Conservation (phyloP, 495 filamentous ascomycete genomes). For the Hapsidospora chrysogenum region DNA sequence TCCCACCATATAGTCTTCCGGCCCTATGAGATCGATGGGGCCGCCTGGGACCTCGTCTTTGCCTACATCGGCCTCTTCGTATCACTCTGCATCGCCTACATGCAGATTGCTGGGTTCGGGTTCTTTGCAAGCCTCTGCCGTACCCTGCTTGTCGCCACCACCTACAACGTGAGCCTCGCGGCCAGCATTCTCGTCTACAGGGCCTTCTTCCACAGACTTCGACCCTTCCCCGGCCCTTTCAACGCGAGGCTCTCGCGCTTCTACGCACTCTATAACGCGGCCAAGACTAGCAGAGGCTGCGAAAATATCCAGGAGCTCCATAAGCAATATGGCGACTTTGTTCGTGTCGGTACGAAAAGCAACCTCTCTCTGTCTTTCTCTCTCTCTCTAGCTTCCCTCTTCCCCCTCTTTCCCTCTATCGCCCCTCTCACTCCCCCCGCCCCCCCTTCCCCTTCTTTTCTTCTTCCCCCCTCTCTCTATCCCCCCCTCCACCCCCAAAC, state of each 20-base stretch:
- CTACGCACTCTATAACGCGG: slow-evolving; percentile 9
- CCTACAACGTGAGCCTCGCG: slow-evolving; percentile 1
- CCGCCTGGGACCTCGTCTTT: slow-evolving; percentile 2
- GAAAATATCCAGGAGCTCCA: slow-evolving; percentile 13
- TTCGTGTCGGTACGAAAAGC: slow-evolving; percentile 18
- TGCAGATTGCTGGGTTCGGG: background rate
- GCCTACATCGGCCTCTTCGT: background rate
- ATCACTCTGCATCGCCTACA: background rate
- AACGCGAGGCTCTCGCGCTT: slow-evolving; percentile 19
- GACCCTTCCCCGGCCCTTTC: slow-evolving; percentile 26
- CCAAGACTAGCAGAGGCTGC: slow-evolving; percentile 11
- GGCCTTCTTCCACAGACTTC: slow-evolving; percentile 26
- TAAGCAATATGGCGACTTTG: slow-evolving; percentile 19
- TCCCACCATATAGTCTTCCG: slow-evolving; percentile 2
- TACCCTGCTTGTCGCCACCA: background rate
- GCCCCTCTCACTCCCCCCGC: too few relatives aligned
- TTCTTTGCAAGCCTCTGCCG: background rate
- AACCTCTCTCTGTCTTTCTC: too few relatives aligned
- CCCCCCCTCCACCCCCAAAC: background rate
- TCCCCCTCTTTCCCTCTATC: too few relatives aligned
- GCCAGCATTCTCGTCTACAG: slow-evolving; percentile 28
- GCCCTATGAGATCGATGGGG: slow-evolving; percentile 3
- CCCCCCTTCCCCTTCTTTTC: too few relatives aligned
- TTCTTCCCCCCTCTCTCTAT: too few relatives aligned
- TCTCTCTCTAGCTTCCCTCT: too few relatives aligned